Evolutionary conservation across 192 early-diverging fungal genomes (phyloP), one percentile per base, ranked within the genome.

Genomic region (Coemansia sp.): DNA sequence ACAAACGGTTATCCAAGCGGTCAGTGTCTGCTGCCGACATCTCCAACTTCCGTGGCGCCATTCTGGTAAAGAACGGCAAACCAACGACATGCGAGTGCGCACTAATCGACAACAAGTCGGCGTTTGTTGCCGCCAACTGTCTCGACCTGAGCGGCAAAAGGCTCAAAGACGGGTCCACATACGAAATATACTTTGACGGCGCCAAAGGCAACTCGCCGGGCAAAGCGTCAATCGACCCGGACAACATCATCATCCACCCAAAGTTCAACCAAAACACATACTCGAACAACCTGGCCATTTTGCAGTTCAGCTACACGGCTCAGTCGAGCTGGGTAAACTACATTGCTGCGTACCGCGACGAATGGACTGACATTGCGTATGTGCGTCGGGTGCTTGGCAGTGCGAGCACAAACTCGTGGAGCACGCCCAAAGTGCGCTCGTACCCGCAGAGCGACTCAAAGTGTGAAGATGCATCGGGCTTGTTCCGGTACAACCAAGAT

Each of bases 91-190:
- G 72, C 47, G 72, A 74, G 9, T 35, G 62, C 29, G 72, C 66
- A 23, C 65, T 74, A 8, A 67, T 74, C 22, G 65, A 67, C 51
- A 68, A 74, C 59, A 52, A 54, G 9, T 51, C 65, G 1, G 72
- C 66, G 3, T 53, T 74, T 51, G 62, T 74, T 4, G 57, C 71
- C 5, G 71, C 65, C n/a, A 69, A 39, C 35, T 75, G 72, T 50
- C 25, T 75, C 8, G 63, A 63, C 23, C 41, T 43, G 21, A 12
- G 7, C 12, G 48, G 50, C 19, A 25, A 45, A 4, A 29, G 12
- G n/a, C 14, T 63, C 11, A 50, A 35, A 22, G 37, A 29, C 35
- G 24, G 57, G 8, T 10, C 19, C 17, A 52, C 50, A 23, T 67
- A 75, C 53, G 62, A 60, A 8, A 29, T 69, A 4, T 69, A 69